A percentile compares a stretch with the other conserved stretches of the same genome.
Conservation (phyloP, 768 basidiomycete genomes). For the Suillus lakei region DNA sequence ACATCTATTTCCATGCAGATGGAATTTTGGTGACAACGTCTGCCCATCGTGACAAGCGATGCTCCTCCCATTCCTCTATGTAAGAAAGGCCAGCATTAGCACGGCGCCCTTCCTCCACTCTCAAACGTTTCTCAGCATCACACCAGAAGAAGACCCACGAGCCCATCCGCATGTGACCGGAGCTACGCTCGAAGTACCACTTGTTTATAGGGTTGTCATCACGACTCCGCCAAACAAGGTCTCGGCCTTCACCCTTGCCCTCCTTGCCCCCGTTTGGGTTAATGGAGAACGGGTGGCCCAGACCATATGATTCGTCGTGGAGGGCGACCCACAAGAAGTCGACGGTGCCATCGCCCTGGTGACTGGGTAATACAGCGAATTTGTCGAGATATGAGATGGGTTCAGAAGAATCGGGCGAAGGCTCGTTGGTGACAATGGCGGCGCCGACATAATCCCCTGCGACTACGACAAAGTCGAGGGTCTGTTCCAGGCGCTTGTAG, state of each 20-base stretch:
- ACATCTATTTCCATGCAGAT: conserved; percentile 69
- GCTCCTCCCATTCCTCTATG: conserved; percentile 78
- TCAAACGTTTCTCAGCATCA: conserved; percentile 89
- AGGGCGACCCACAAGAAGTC: conserved; percentile 99
- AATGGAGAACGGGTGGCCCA: conserved; percentile 90
- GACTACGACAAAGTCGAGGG: conserved; percentile 90
- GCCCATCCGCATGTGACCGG: conserved; percentile 85
- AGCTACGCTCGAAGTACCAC: conserved; percentile 98
- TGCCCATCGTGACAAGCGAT: conserved; percentile 72
- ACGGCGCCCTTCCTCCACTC: conserved; percentile 68
- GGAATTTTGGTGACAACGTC: conserved; percentile 71
- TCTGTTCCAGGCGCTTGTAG: conserved; percentile 74
- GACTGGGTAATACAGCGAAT: conserved; percentile 92
- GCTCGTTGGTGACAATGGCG: conserved; percentile 85
- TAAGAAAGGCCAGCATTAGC: conserved; percentile 69
- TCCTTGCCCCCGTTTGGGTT: conserved; percentile 95
- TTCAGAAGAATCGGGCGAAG: conserved; percentile 35
- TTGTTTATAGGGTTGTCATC: conserved; percentile 96
- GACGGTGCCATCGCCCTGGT: conserved; percentile 98
- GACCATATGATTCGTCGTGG: conserved; percentile 97
- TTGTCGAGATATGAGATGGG: conserved; percentile 96
- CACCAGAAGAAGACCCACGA: conserved; percentile 98
- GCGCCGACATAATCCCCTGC: conserved; percentile 96
- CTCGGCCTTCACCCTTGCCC: conserved; percentile 88
- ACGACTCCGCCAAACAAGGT: conserved; percentile 95